These are phyloP conservation scores for Chondrus crispus DNA, from an alignment of 23 red algal genomes.

Conservation along the genomic window DNA sequence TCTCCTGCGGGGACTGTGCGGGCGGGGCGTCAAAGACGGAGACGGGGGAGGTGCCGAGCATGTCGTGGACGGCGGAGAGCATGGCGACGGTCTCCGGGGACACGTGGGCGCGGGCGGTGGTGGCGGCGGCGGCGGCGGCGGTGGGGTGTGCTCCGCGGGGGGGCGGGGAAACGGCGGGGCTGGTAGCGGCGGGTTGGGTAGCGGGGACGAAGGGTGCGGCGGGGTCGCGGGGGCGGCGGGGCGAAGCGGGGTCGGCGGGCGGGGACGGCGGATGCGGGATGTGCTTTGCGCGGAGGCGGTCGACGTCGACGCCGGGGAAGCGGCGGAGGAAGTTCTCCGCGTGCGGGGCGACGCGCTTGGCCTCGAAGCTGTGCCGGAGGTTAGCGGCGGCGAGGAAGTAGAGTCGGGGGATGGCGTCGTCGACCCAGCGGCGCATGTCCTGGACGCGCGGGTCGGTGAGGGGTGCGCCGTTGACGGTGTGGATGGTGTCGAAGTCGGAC, in stretches of 20 bases:
- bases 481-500: background rate
- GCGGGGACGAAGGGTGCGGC: background rate
- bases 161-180: background rate
- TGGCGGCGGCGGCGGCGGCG: background rate
- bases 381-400: background rate
- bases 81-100: too few relatives aligned
- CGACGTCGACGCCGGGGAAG: background rate
- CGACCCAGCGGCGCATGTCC: background rate
- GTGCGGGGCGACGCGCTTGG: background rate
- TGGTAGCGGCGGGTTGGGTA: background rate
- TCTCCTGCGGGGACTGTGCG: too few relatives aligned
- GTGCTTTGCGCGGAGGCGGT: background rate
- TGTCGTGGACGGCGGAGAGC: too few relatives aligned
- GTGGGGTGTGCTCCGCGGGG: background rate
- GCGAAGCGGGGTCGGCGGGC: background rate
- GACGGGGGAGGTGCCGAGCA: too few relatives aligned
- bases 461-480: background rate
- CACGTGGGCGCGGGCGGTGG: background rate
- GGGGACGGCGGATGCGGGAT: background rate
- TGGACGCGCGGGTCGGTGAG: background rate
- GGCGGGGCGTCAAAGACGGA: too few relatives aligned
- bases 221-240: background rate
- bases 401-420: background rate
- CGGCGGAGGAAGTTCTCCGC: background rate
- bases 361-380: background rate